Percentiles rank a stretch among this genome's conserved stretches.
Conservation (phyloP, 805 yeast genomes). For the Starmerella riodocensis region DNA sequence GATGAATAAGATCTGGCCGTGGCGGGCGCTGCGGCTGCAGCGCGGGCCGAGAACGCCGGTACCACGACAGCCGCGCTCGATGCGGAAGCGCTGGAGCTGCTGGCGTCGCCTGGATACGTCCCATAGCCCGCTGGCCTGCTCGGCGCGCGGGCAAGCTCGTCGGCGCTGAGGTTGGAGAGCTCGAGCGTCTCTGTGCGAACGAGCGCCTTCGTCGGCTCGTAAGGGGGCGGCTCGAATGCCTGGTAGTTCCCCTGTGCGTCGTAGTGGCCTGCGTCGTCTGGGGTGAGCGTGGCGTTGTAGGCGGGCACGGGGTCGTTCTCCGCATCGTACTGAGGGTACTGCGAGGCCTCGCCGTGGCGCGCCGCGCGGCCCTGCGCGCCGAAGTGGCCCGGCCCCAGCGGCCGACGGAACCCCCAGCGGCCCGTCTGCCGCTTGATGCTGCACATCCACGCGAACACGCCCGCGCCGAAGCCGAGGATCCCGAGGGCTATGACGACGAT, state of each 20-base stretch:
- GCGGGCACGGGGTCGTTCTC: slow-evolving; percentile 17
- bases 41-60: too few relatives aligned
- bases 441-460: not conserved
- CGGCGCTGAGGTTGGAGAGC: not conserved
- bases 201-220: slow-evolving; percentile 11
- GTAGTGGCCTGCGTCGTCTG: slow-evolving; percentile 16
- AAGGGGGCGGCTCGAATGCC: slow-evolving; percentile 15
- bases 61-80: too few relatives aligned
- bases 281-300: slow-evolving; percentile 15
- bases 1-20: too few relatives aligned
- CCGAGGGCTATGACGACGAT: slow-evolving; percentile 2
- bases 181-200: slow-evolving; percentile 1
- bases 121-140: too few relatives aligned
- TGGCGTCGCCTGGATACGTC: too few relatives aligned
- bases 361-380: not conserved
- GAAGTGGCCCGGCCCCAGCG: too few relatives aligned
- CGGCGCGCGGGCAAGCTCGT: too few relatives aligned
- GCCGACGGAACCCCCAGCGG: slow-evolving; percentile 3
- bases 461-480: not conserved
- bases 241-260: slow-evolving; percentile 15
- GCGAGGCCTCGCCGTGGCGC: too few relatives aligned
- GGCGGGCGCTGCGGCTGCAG: too few relatives aligned
- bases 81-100: too few relatives aligned
- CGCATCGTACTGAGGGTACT: too few relatives aligned
- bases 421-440: slow-evolving; percentile 3